Percentiles rank a stretch among this genome's conserved stretches.
These are phyloP conservation scores for Saturnispora ahearnii DNA, from an alignment of 805 yeast species.

Conservation along the genomic window DNA sequence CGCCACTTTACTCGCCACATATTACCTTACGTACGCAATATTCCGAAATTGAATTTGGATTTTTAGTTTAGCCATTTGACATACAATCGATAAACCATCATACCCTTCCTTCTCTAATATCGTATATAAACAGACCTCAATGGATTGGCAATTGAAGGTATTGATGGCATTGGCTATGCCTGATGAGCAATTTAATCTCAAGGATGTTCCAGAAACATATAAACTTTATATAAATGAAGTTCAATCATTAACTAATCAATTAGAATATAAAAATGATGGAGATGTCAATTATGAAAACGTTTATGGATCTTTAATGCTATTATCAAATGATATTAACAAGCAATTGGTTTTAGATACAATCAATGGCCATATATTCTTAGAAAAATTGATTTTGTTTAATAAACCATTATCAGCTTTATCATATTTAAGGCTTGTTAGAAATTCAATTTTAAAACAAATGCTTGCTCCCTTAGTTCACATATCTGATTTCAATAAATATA, in stretches of 20 bases:
- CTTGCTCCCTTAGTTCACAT: conserved; percentile 2
- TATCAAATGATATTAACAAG: neutral
- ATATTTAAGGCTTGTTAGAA: neutral
- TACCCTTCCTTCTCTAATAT: neutral
- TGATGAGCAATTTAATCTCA: neutral
- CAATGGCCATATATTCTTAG: conserved; percentile 7
- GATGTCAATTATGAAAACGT: neutral
- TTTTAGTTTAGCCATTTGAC: neutral
- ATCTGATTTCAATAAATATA: neutral
- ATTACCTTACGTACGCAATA: neutral
- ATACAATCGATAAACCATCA: neutral
- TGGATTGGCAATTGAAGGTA: conserved; percentile 7
- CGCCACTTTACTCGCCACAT: neutral
- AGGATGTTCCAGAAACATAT: conserved; percentile 1
- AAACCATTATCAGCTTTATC: neutral
- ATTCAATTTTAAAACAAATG: neutral
- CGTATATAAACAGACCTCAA: neutral
- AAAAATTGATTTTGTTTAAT: conserved; percentile 1
- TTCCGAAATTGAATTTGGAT: neutral
- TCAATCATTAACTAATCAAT: neutral
- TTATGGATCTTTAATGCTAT: neutral
- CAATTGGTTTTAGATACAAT: conserved; percentile 1
- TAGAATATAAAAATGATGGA: neutral
- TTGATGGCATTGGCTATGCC: conserved; percentile 1
- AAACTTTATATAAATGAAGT: neutral